phyloP scores from a whole-genome alignment of 768 basidiomycete species.

The Gymnopilus junonius region DNA sequence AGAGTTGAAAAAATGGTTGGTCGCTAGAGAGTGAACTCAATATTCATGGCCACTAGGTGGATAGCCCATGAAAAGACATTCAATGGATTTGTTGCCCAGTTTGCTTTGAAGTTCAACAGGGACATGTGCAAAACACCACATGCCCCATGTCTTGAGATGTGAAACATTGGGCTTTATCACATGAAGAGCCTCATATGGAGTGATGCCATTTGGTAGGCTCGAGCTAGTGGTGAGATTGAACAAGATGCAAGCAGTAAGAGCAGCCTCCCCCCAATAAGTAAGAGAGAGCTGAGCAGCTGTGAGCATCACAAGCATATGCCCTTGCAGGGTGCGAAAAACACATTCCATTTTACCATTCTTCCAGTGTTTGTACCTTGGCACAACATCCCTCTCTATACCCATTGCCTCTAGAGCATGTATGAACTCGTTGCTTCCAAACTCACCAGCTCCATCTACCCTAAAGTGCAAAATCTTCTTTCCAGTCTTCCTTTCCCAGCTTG shows the following conservation, averaged over 20 bases:
- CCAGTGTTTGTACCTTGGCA: constrained; percentile 15
- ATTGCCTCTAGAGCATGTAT: not conserved
- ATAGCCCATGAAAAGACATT: too few relatives aligned
- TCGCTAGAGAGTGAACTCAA: too few relatives aligned
- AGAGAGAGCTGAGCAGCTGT: not conserved
- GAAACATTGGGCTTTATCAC: not conserved
- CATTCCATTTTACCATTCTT: constrained; percentile 22
- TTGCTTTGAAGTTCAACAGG: constrained; percentile 12
- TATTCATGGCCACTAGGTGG: too few relatives aligned
- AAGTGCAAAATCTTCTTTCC: constrained; percentile 6
- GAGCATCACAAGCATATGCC: too few relatives aligned
- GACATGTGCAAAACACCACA: constrained; percentile 6
- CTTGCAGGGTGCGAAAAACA: constrained; percentile 11
- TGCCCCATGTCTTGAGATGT: constrained; percentile 8
- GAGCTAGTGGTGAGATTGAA: not conserved
- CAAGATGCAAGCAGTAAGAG: too few relatives aligned
- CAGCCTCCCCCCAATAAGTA: constrained; percentile 16
- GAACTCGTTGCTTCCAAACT: constrained; percentile 5
- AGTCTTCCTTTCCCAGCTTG: constrained; percentile 9
- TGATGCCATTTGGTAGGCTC: not conserved
- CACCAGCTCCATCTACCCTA: constrained; percentile 10
- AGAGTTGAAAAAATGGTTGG: too few relatives aligned
- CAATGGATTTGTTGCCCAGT: constrained; percentile 12
- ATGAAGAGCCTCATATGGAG: constrained; percentile 7
- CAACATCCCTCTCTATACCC: constrained; percentile 9